phyloP scores from a whole-genome alignment of 345 rosid species.

The Syzygium oleosum region DNA sequence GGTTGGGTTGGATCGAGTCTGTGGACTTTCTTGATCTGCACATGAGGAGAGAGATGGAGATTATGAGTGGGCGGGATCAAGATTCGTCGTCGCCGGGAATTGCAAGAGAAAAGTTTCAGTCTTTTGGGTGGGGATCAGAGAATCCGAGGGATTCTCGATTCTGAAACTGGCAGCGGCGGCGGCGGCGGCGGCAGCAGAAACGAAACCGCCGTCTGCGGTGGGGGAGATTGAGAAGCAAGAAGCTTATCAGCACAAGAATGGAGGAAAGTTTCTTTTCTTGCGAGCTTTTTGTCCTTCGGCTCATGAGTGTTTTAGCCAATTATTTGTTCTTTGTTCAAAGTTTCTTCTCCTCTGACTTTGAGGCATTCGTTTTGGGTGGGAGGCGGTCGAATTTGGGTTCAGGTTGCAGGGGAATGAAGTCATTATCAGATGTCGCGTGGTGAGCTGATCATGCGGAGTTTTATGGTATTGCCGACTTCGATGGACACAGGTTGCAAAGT shows the following conservation, averaged over 20 bases:
- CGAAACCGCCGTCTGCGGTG: neutral
- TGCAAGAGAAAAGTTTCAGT: neutral
- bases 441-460: neutral
- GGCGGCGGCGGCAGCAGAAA: neutral
- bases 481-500: neutral
- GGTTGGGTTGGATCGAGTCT: neutral
- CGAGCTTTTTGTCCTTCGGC: neutral
- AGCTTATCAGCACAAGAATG: neutral
- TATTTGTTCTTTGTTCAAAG: neutral
- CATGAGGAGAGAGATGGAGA: neutral
- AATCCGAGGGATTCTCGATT: neutral
- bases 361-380: neutral
- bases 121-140: neutral
- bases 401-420: neutral
- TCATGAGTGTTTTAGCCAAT: neutral
- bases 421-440: neutral
- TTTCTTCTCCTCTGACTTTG: neutral
- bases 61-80: neutral
- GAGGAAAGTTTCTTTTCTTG: neutral
- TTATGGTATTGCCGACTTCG: neutral
- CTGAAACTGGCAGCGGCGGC: neutral
- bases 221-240: neutral
- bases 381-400: neutral
- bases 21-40: conserved; percentile 1
- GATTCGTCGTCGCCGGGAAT: neutral